Percentiles rank a stretch among this genome's conserved stretches.
phyloP scores from a whole-genome alignment of 2,329 filamentous ascomycete species.

The Venturia oleaginea region DNA sequence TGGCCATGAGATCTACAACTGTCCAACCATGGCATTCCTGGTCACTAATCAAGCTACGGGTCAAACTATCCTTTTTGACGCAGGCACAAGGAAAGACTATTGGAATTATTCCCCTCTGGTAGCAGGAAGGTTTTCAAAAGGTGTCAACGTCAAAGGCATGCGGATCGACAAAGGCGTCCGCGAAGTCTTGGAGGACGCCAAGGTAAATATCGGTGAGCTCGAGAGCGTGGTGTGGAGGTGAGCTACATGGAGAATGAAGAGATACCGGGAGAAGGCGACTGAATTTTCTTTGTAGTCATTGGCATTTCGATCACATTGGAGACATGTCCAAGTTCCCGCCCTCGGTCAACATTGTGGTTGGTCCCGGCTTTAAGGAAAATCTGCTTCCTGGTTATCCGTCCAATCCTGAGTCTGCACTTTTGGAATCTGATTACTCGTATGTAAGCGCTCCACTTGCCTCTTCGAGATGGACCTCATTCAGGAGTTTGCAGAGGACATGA shows the following conservation, averaged over 20 bases:
- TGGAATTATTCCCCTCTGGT: conserved; percentile 29
- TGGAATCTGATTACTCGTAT: conserved; percentile 19
- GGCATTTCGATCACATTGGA: conserved; percentile 45
- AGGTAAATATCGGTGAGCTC: conserved; percentile 19
- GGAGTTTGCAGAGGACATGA: not conserved
- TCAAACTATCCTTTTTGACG: conserved; percentile 37
- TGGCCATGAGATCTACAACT: conserved; percentile 27
- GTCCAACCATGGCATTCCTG: conserved; percentile 39
- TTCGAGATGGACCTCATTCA: not conserved
- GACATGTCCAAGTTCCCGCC: conserved; percentile 39
- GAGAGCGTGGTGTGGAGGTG: conserved; percentile 6
- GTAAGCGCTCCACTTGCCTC: too few species aligned
- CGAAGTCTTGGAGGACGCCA: conserved; percentile 28
- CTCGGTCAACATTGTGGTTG: conserved; percentile 41
- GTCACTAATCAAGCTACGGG: conserved; percentile 36
- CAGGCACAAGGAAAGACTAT: conserved; percentile 39
- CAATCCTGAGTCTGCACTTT: conserved; percentile 19
- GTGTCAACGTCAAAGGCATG: conserved; percentile 26
- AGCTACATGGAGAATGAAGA: conserved; percentile 19
- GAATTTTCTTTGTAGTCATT: conserved; percentile 7
- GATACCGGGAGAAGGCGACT: conserved; percentile 17
- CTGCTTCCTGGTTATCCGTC: conserved; percentile 41
- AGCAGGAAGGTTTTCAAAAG: conserved; percentile 23
- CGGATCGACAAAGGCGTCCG: conserved; percentile 35
- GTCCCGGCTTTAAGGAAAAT: conserved; percentile 40